Evolutionary conservation across 2,329 filamentous ascomycete genomes (phyloP).

Genomic region (Myriosclerotinia scirpicola): DNA sequence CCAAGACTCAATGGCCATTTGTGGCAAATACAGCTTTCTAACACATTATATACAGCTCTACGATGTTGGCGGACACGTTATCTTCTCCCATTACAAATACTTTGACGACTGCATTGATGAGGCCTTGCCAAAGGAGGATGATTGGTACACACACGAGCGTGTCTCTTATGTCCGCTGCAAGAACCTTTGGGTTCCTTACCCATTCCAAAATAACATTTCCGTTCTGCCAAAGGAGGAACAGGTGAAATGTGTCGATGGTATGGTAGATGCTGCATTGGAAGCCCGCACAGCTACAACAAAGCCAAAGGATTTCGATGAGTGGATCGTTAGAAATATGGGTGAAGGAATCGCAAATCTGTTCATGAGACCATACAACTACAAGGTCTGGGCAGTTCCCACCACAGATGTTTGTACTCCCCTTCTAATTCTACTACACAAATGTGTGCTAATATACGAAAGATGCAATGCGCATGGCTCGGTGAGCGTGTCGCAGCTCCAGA

Average conservation of each 20-base stretch:
- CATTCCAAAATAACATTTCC: slow-evolving; percentile 99
- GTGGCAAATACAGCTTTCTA: slow-evolving; percentile 26
- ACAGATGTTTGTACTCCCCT: slow-evolving; percentile 69
- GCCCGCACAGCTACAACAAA: slow-evolving; percentile 84
- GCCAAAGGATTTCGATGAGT: slow-evolving; percentile 96
- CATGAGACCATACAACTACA: slow-evolving; percentile 99
- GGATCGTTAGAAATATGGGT: slow-evolving; percentile 92
- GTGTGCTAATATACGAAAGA: slow-evolving; percentile 53
- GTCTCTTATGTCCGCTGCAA: slow-evolving; percentile 99
- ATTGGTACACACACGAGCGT: slow-evolving; percentile 98
- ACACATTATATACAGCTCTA: slow-evolving; percentile 66
- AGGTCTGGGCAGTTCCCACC: slow-evolving; percentile 98
- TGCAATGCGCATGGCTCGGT: slow-evolving; percentile 98
- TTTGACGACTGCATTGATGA: slow-evolving; percentile 99
- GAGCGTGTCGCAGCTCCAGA: slow-evolving; percentile 98
- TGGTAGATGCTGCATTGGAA: slow-evolving; percentile 92
- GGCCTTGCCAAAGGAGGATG: slow-evolving; percentile 86
- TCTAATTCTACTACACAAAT: no score
- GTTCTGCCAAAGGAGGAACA: slow-evolving; percentile 98
- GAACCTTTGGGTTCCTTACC: slow-evolving; percentile 94
- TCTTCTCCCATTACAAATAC: slow-evolving; percentile 84
- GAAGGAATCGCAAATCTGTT: slow-evolving; percentile 88
- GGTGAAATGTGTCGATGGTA: slow-evolving; percentile 87
- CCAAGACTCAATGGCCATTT: slow-evolving; percentile 26
- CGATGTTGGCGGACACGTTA: slow-evolving; percentile 68